Evolutionary conservation across 139 green algal species (phyloP).

Genomic region (Diplosphaera chodatii): DNA sequence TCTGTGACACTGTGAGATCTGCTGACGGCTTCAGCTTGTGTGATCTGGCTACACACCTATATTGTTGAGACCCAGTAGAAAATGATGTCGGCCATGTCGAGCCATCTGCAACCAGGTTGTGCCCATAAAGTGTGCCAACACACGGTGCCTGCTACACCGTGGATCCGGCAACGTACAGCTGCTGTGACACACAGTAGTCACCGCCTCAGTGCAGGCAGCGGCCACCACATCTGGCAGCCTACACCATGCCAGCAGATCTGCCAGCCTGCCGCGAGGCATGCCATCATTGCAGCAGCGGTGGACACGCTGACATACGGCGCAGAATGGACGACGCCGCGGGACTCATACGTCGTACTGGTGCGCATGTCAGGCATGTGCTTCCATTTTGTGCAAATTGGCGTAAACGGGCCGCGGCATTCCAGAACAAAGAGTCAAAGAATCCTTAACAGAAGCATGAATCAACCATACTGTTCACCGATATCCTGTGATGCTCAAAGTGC

Average conservation of each 20-base stretch:
- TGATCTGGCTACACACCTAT: too few species aligned
- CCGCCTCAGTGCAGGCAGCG: not conserved
- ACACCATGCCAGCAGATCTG: not conserved
- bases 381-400: too few species aligned
- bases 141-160: not conserved
- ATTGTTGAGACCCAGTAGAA: too few species aligned
- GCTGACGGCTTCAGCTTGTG: too few species aligned
- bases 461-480: too few species aligned
- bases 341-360: constrained; percentile 35
- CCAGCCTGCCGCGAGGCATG: not conserved
- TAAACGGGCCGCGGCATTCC: too few species aligned
- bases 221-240: not conserved
- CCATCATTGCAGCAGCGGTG: not conserved
- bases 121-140: not conserved
- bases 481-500: not conserved
- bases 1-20: too few species aligned
- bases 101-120: not conserved
- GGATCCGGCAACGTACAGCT: not conserved
- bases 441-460: too few species aligned
- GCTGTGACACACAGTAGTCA: too few species aligned
- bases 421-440: too few species aligned
- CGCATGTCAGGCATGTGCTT: too few species aligned
- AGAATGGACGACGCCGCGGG: constrained; percentile 20
- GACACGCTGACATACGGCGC: constrained; percentile 19
- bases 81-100: not conserved